Conservation (phyloP, 2,329 filamentous ascomycete species). For the Colletotrichum sp. region DNA sequence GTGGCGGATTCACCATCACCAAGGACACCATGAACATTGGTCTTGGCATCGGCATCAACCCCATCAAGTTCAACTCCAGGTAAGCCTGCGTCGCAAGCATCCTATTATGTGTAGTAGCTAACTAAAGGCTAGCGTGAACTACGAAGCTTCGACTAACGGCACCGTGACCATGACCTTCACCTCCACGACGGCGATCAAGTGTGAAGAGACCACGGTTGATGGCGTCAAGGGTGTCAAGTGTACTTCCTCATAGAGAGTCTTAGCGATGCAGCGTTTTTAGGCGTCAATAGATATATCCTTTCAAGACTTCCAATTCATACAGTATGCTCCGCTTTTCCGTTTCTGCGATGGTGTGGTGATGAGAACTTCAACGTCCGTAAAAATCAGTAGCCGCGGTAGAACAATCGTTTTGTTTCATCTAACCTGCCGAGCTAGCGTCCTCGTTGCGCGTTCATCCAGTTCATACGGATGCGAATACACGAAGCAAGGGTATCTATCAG, state of each 20-base stretch:
- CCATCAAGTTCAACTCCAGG: conserved; percentile 3
- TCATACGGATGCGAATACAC: neutral
- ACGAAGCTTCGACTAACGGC: conserved; percentile 9
- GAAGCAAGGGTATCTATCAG: neutral
- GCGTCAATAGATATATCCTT: neutral
- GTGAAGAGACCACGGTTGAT: conserved; percentile 11
- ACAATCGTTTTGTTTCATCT: no score
- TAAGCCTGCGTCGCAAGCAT: neutral
- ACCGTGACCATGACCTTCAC: conserved; percentile 4
- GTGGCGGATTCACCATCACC: conserved; percentile 14
- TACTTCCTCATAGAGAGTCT: neutral
- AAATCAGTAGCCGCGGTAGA: neutral
- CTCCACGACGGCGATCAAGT: conserved; percentile 3
- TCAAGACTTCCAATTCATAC: neutral
- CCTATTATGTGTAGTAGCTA: accelerated
- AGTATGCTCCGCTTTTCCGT: neutral
- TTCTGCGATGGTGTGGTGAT: neutral
- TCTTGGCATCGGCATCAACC: conserved; percentile 4
- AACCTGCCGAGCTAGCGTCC: no score
- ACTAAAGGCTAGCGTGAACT: neutral
- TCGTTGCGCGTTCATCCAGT: neutral
- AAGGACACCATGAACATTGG: conserved; percentile 14
- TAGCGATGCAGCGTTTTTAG: neutral
- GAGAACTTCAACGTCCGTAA: neutral
- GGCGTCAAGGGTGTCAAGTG: conserved; percentile 15